Percentiles rank a stretch among this genome's conserved stretches.
phyloP scores from a whole-genome alignment of 1,284 basidiomycete species.

The Waitea zeae region DNA sequence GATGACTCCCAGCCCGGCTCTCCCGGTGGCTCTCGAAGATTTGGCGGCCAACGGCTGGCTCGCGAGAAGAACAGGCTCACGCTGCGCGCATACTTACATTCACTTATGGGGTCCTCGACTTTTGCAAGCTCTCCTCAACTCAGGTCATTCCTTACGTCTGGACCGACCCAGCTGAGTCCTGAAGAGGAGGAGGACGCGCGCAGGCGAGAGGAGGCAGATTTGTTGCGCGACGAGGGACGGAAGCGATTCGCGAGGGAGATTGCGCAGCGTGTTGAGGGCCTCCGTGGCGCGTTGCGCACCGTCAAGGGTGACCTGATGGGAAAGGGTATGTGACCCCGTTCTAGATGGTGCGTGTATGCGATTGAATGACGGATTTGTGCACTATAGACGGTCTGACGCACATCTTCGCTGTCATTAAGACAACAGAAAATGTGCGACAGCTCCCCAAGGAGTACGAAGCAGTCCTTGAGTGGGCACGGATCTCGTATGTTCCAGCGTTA shows the following conservation, averaged over 20 bases:
- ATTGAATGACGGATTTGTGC: background rate
- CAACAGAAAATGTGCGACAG: slow-evolving; percentile 61
- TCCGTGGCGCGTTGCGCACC: slow-evolving; percentile 72
- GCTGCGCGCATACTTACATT: slow-evolving; percentile 79
- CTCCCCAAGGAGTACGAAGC: slow-evolving; percentile 79
- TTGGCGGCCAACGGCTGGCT: slow-evolving; percentile 26
- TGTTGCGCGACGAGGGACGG: slow-evolving; percentile 76
- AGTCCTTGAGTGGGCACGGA: slow-evolving; percentile 91
- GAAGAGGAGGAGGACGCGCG: slow-evolving; percentile 72
- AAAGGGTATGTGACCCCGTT: no score
- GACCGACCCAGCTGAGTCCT: slow-evolving; percentile 52
- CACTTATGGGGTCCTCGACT: slow-evolving; percentile 38
- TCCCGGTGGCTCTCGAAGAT: background rate
- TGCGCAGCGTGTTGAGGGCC: slow-evolving; percentile 67
- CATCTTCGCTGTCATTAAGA: slow-evolving; percentile 79
- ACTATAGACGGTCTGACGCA: slow-evolving; percentile 69
- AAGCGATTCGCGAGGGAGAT: slow-evolving; percentile 81
- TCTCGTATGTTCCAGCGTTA: slow-evolving; percentile 48
- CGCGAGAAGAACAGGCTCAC: slow-evolving; percentile 95
- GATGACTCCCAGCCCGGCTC: slow-evolving; percentile 3
- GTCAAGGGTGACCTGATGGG: slow-evolving; percentile 89
- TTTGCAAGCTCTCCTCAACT: slow-evolving; percentile 70
- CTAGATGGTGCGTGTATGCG: background rate
- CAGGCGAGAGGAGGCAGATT: slow-evolving; percentile 78
- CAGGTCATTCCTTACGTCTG: slow-evolving; percentile 71